Conservation (phyloP, 495 filamentous ascomycete genomes). For the Aspergillus sclerotiicarbonarius region DNA sequence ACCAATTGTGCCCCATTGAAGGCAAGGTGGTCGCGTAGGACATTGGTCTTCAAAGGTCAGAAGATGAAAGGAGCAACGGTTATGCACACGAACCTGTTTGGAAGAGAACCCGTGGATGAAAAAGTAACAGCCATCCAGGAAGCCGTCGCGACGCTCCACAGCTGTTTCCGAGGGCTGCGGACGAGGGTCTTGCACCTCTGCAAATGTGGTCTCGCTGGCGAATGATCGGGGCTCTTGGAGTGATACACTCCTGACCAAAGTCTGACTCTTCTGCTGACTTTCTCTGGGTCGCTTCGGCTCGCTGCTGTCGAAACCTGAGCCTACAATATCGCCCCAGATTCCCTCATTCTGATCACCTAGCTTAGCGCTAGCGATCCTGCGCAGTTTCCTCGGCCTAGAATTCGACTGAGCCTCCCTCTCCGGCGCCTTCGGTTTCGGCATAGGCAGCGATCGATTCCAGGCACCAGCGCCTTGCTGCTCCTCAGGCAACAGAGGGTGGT, state of each 20-base stretch:
- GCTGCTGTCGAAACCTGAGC: conserved; percentile 39
- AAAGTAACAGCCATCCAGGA: conserved; percentile 50
- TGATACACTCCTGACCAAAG: conserved; percentile 15
- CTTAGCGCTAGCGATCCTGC: conserved; percentile 76
- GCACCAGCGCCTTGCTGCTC: conserved; percentile 76
- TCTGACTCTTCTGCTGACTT: conserved; percentile 31
- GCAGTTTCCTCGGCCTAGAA: conserved; percentile 60
- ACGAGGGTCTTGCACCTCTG: conserved; percentile 25
- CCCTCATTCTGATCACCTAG: conserved; percentile 74
- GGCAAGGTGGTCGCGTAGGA: conserved; percentile 51
- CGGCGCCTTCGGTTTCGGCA: conserved; percentile 27
- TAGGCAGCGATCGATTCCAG: conserved; percentile 57
- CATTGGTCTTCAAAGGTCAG: conserved; percentile 32
- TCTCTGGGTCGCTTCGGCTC: conserved; percentile 29
- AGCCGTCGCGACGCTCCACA: conserved; percentile 27
- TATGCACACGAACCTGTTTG: conserved; percentile 44
- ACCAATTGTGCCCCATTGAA: conserved; percentile 53
- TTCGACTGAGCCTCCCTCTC: conserved; percentile 28
- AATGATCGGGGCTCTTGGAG: conserved; percentile 43
- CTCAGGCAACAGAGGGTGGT: conserved; percentile 66
- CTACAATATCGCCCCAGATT: conserved; percentile 87
- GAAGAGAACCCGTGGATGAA: conserved; percentile 64
- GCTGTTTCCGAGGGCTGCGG: conserved; percentile 15
- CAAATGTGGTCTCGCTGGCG: conserved; percentile 38
- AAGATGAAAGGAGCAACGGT: conserved; percentile 1